These are phyloP conservation scores for sorghum (Sorghum bicolor) DNA, from an alignment of 176 grass and related monocot genomes.

Conservation along the genomic window DNA sequence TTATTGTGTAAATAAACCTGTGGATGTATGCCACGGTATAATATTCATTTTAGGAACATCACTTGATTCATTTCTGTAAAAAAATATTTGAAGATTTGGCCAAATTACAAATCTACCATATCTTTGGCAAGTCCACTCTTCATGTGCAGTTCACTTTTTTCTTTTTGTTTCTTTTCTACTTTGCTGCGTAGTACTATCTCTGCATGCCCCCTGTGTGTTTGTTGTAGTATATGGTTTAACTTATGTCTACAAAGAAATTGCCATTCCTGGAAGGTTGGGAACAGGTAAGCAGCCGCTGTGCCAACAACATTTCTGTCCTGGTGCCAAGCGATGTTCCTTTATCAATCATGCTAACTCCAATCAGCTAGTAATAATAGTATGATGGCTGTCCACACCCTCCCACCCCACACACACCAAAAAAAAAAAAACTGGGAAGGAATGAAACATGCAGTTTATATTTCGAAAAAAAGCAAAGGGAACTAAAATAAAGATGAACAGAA, in stretches of 20 bases:
- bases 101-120: not conserved
- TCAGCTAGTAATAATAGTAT: not conserved
- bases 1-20: not conserved
- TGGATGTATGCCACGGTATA: not conserved
- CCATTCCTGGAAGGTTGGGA: not conserved
- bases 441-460: not conserved
- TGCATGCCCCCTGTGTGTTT: not conserved
- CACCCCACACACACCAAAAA: too few species aligned
- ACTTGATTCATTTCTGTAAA: not conserved
- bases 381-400: too few species aligned
- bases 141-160: not conserved
- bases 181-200: not conserved
- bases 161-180: not conserved
- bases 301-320: not conserved
- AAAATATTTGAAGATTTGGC: not conserved
- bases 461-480: not conserved
- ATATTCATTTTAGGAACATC: not conserved
- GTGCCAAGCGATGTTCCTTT: not conserved
- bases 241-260: not conserved
- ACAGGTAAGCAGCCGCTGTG: not conserved
- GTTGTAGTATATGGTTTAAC: not conserved
- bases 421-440: not conserved
- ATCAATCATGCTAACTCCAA: not conserved
- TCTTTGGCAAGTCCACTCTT: not conserved
- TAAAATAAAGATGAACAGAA: not conserved